These are phyloP conservation scores for Penicillium sp. DNA, from an alignment of 2,329 filamentous ascomycete genomes.

Conservation along the genomic window DNA sequence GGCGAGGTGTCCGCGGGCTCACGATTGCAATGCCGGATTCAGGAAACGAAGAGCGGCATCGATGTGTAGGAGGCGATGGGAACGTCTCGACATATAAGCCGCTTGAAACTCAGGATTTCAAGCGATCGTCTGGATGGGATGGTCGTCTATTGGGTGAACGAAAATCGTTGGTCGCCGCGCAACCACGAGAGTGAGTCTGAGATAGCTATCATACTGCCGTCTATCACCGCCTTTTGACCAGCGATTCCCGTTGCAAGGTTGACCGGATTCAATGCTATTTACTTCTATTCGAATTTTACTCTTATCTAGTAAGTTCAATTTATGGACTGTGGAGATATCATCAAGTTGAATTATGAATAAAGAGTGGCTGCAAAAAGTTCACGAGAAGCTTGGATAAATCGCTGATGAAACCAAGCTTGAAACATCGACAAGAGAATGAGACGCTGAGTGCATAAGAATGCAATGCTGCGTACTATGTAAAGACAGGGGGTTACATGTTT, in stretches of 20 bases:
- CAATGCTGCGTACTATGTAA: conserved; percentile 27
- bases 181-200: not conserved
- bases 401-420: conserved; percentile 9
- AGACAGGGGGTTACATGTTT: conserved; percentile 15
- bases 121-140: not conserved
- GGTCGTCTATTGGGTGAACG: not conserved
- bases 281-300: no score
- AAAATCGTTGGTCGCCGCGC: not conserved
- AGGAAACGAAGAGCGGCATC: not conserved
- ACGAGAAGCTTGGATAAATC: conserved; percentile 11
- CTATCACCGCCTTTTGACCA: conserved; percentile 15
- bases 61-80: not conserved
- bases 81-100: not conserved
- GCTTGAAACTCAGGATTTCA: not conserved
- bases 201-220: not conserved
- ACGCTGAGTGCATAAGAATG: conserved; percentile 27
- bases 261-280: no score
- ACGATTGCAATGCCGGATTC: not conserved
- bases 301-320: no score
- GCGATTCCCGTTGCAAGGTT: not conserved
- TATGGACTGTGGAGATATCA: not conserved
- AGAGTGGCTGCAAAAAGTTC: conserved; percentile 13
- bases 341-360: conserved; percentile 6
- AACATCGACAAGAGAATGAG: conserved; percentile 13
- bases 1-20: not conserved